Conservation (phyloP, 345 rosid species). For the Brassica rapa region DNA sequence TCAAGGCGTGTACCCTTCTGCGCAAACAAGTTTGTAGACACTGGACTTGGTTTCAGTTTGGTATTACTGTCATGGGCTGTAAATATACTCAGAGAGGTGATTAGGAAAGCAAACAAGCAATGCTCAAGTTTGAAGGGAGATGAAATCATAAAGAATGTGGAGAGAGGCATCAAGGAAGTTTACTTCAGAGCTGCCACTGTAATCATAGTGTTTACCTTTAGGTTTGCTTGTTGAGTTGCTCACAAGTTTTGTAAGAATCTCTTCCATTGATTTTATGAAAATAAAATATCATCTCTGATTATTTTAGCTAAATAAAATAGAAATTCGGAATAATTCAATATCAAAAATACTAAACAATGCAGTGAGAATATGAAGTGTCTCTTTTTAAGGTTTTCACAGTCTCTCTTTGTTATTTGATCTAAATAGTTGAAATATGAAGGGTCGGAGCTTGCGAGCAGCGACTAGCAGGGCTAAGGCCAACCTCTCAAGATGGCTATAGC, state of each 20-base stretch:
- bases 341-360: neutral
- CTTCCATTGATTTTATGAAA: neutral
- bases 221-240: slow-evolving; percentile 39
- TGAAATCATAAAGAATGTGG: slow-evolving; percentile 58
- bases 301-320: neutral
- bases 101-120: slow-evolving; percentile 53
- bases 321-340: neutral
- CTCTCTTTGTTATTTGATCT: slow-evolving; percentile 26
- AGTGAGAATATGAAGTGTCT: slow-evolving; percentile 13
- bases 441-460: too few relatives aligned
- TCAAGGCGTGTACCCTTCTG: slow-evolving; percentile 59
- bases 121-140: slow-evolving; percentile 50
- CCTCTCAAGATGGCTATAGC: too few relatives aligned
- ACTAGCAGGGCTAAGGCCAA: too few relatives aligned
- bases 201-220: slow-evolving; percentile 55
- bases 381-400: slow-evolving; percentile 7
- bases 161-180: slow-evolving; percentile 63
- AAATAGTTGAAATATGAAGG: slow-evolving; percentile 7
- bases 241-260: neutral
- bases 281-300: neutral
- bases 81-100: slow-evolving; percentile 59
- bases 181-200: slow-evolving; percentile 70
- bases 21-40: slow-evolving; percentile 56
- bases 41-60: slow-evolving; percentile 73
- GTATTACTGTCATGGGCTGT: slow-evolving; percentile 83